These are phyloP conservation scores for Ilex paraguariensis DNA, from an alignment of 305 asterid genomes.

Conservation along the genomic window DNA sequence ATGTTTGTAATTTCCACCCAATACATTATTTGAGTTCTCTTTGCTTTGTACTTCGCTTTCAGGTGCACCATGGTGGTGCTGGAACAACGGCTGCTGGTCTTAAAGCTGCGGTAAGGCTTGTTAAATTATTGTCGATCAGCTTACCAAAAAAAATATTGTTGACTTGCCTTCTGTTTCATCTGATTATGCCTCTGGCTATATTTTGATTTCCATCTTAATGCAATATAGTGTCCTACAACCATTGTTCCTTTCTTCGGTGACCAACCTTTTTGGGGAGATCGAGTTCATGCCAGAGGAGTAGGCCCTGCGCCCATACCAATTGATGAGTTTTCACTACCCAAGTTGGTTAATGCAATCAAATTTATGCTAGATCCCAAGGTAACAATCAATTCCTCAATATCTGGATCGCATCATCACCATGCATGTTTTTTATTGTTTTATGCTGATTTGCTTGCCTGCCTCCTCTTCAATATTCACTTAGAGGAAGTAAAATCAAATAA, in stretches of 20 bases:
- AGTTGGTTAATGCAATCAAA: constrained; percentile 65
- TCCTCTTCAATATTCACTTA: background rate
- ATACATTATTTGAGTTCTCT: too few relatives aligned
- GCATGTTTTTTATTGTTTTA: too few relatives aligned
- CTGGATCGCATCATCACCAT: background rate
- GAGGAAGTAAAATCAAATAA: background rate
- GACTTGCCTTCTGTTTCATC: background rate
- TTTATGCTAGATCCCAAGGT: constrained; percentile 82
- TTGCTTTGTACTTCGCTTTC: background rate
- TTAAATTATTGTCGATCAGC: too few relatives aligned
- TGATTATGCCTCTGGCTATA: background rate
- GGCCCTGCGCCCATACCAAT: constrained; percentile 89
- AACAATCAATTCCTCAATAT: constrained; percentile 3
- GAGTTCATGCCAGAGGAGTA: constrained; percentile 82
- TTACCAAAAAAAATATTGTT: too few relatives aligned
- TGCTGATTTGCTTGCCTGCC: too few relatives aligned
- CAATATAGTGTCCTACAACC: constrained; percentile 83
- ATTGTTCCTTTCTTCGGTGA: constrained; percentile 94
- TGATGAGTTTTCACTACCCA: constrained; percentile 71
- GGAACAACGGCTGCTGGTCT: constrained; percentile 99
- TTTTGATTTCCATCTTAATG: background rate
- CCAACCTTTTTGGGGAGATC: constrained; percentile 96
- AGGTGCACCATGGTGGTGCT: constrained; percentile 99
- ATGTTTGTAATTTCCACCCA: too few relatives aligned
- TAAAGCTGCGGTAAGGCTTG: constrained; percentile 64